Evolutionary conservation across 2,329 filamentous ascomycete genomes (phyloP).

Genomic region (Aureobasidium pullulans): DNA sequence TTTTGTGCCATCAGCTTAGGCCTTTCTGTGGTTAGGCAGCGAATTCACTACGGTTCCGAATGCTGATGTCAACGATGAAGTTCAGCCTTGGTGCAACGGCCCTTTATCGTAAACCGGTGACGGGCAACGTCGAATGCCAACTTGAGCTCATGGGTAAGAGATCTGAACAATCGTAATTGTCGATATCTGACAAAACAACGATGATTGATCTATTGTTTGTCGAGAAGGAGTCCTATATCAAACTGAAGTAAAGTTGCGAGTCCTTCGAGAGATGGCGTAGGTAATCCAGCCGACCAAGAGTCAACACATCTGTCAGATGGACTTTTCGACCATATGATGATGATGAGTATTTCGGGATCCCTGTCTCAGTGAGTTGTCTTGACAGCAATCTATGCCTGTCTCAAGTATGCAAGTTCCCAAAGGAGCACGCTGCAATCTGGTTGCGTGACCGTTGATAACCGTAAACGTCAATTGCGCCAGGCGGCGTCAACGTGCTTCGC

Average conservation of each 20-base stretch:
- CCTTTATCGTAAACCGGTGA: not conserved
- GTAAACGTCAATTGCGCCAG: not conserved
- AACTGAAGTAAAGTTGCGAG: not conserved
- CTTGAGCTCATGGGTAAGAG: not conserved
- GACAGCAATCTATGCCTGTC: not conserved
- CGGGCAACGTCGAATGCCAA: not conserved
- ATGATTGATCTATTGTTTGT: not conserved
- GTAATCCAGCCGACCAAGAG: too few species aligned
- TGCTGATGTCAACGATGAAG: not conserved
- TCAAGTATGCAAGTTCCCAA: not conserved
- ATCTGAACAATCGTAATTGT: not conserved
- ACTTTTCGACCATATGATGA: too few species aligned
- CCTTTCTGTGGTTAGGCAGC: not conserved
- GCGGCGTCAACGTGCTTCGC: not conserved
- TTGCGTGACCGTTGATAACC: slow-evolving; percentile 3
- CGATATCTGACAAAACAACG: not conserved
- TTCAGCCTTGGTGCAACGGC: not conserved
- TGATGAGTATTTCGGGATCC: too few species aligned
- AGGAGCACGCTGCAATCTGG: not conserved
- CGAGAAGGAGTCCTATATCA: not conserved
- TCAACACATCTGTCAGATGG: too few species aligned
- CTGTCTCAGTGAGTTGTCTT: not conserved
- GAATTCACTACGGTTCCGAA: not conserved
- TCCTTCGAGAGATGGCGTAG: too few species aligned
- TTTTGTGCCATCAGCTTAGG: not conserved